Percentiles rank a stretch among this genome's conserved stretches.
phyloP scores from a whole-genome alignment of 83 land plant genomes.

The Picea abies region DNA sequence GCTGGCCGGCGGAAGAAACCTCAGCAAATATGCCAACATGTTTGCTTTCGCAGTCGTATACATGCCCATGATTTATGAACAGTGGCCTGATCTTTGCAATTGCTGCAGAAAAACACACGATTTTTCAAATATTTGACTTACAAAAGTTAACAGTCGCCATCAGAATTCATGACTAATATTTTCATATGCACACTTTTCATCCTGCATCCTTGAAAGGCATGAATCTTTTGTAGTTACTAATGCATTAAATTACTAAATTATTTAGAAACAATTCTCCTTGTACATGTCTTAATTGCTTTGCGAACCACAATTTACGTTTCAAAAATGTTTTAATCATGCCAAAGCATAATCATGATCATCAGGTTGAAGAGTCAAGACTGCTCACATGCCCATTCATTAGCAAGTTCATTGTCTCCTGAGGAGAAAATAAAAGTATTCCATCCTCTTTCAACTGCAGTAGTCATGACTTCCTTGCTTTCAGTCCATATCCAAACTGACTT shows the following conservation, averaged over 20 bases:
- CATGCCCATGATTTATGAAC: slow-evolving; percentile 44
- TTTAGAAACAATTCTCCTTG: background rate
- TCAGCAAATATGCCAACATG: slow-evolving; percentile 55
- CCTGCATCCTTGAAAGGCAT: background rate
- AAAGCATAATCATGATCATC: background rate
- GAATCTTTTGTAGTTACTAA: background rate
- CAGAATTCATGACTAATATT: background rate
- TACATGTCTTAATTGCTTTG: background rate
- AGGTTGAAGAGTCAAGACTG: background rate
- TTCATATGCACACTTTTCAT: background rate
- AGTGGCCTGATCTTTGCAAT: slow-evolving; percentile 71
- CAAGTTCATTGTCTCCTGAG: slow-evolving; percentile 37
- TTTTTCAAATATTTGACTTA: background rate
- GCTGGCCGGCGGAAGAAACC: slow-evolving; percentile 56
- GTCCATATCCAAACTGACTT: slow-evolving; percentile 86
- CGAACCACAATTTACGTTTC: too few species aligned
- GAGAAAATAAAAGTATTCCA: slow-evolving; percentile 84
- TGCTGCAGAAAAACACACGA: slow-evolving; percentile 43
- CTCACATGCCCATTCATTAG: slow-evolving; percentile 73
- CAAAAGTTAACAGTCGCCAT: background rate
- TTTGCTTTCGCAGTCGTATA: slow-evolving; percentile 46
- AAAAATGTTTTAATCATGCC: background rate
- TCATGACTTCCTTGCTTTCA: slow-evolving; percentile 70
- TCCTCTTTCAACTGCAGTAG: slow-evolving; percentile 74
- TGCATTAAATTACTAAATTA: background rate